A percentile compares a stretch with the other conserved stretches of the same genome.
Evolutionary conservation across 257 asterid species (phyloP).

Genomic region (Leonotis leonurus): DNA sequence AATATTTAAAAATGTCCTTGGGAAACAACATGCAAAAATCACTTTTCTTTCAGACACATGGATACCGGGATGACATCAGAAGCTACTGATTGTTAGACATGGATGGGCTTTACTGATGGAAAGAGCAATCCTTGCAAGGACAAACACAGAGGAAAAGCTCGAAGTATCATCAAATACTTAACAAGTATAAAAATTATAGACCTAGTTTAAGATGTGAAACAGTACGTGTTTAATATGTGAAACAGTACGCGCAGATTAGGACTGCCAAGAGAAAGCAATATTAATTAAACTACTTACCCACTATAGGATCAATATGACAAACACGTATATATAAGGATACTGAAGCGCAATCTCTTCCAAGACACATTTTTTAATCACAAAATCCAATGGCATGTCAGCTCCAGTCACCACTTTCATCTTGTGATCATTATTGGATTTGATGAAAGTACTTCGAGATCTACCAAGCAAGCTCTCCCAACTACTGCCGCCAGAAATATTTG

Average conservation of each 20-base stretch:
- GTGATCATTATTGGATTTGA: conserved; percentile 27
- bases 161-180: not conserved
- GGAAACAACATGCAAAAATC: no score
- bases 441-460: conserved; percentile 35
- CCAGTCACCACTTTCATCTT: conserved; percentile 40
- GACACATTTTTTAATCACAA: conserved; percentile 69
- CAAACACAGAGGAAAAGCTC: not conserved
- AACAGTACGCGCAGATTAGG: no score
- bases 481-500: conserved; percentile 53
- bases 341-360: conserved; percentile 85
- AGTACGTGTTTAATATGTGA: no score
- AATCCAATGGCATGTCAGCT: conserved; percentile 82
- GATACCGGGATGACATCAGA: not conserved
- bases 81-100: conserved; percentile 7
- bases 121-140: not conserved
- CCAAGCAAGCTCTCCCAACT: conserved; percentile 81
- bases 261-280: no score
- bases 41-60: no score
- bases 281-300: not conserved
- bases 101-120: not conserved
- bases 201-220: not conserved
- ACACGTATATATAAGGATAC: conserved; percentile 57
- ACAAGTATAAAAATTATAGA: not conserved
- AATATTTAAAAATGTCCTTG: not conserved
- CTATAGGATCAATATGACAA: conserved; percentile 1